phyloP scores from a whole-genome alignment of 495 filamentous ascomycete species.

The Talaromyces trachyspermus region DNA sequence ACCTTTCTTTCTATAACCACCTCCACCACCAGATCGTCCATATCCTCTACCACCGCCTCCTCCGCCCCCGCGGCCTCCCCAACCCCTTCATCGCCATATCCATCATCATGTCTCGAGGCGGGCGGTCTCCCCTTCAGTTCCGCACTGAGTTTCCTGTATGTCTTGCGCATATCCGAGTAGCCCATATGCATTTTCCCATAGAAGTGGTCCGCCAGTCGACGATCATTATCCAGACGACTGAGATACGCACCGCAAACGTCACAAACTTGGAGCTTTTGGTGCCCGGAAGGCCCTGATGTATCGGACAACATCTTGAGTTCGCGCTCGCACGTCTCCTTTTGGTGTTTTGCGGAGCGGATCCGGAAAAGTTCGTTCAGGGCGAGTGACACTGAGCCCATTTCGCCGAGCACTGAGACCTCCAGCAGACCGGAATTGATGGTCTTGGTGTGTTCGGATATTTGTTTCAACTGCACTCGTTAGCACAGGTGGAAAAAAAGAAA shows the following conservation, averaged over 20 bases:
- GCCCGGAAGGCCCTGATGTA: conserved; percentile 82
- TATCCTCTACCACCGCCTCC: conserved; percentile 45
- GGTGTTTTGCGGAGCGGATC: conserved; percentile 68
- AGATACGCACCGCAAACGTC: conserved; percentile 97
- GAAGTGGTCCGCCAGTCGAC: conserved; percentile 91
- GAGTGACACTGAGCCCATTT: conserved; percentile 68
- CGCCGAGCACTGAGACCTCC: conserved; percentile 80
- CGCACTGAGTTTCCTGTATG: conserved; percentile 74
- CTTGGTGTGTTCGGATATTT: conserved; percentile 72
- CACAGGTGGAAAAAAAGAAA: background rate
- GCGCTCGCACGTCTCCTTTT: conserved; percentile 77
- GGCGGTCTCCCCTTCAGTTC: conserved; percentile 70
- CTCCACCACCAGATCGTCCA: conserved; percentile 22
- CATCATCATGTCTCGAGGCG: conserved; percentile 46
- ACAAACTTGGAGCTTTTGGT: conserved; percentile 97
- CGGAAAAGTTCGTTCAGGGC: conserved; percentile 83
- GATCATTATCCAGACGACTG: conserved; percentile 84
- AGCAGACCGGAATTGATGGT: conserved; percentile 76
- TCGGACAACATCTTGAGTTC: conserved; percentile 90
- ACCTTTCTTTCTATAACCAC: conserved; percentile 36
- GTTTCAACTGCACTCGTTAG: conserved; percentile 52
- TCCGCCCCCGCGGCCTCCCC: conserved; percentile 43
- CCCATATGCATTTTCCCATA: conserved; percentile 99
- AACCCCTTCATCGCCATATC: conserved; percentile 40
- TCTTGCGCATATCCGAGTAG: conserved; percentile 95